A percentile compares a stretch with the other conserved stretches of the same genome.
Evolutionary conservation across 352 stramenopile species (phyloP).

Genomic region (Phytopythium montanum): DNA sequence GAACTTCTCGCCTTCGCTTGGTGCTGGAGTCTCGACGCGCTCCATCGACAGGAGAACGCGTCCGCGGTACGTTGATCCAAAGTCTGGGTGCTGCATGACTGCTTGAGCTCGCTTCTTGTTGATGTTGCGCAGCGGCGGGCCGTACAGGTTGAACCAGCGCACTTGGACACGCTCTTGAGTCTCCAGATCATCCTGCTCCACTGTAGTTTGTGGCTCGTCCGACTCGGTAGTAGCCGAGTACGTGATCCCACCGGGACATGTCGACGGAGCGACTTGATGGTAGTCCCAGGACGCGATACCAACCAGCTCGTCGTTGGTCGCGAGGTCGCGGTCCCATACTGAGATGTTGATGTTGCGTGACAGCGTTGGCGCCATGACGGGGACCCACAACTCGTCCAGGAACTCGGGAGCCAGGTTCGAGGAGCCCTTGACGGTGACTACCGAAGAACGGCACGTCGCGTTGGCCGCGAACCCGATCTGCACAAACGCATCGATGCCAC

Average conservation of each 20-base stretch:
- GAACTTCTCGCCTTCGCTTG: slow-evolving; percentile 56
- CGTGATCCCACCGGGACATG: slow-evolving; percentile 21
- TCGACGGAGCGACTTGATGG: slow-evolving; percentile 36
- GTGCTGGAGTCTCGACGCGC: slow-evolving; percentile 32
- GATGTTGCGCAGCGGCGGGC: slow-evolving; percentile 52
- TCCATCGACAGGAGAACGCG: slow-evolving; percentile 78
- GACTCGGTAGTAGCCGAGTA: not conserved
- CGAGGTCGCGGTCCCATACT: slow-evolving; percentile 78
- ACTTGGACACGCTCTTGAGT: slow-evolving; percentile 21
- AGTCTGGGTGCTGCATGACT: slow-evolving; percentile 59
- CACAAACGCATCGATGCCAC: slow-evolving; percentile 83
- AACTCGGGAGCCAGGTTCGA: slow-evolving; percentile 52
- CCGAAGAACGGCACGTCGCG: slow-evolving; percentile 33
- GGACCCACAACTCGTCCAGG: slow-evolving; percentile 85
- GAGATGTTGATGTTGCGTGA: slow-evolving; percentile 68
- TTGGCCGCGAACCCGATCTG: slow-evolving; percentile 68
- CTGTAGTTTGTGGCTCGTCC: not conserved
- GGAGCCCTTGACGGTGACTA: slow-evolving; percentile 60
- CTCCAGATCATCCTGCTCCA: slow-evolving; percentile 1
- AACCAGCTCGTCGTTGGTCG: slow-evolving; percentile 68
- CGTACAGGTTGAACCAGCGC: slow-evolving; percentile 86
- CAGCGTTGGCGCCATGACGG: slow-evolving; percentile 71
- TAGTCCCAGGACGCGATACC: slow-evolving; percentile 72
- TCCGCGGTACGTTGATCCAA: slow-evolving; percentile 78
- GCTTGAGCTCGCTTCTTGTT: slow-evolving; percentile 50